A percentile compares a stretch with the other conserved stretches of the same genome.
Evolutionary conservation across 257 asterid species (phyloP).

Genomic region (Osmanthus fragrans): DNA sequence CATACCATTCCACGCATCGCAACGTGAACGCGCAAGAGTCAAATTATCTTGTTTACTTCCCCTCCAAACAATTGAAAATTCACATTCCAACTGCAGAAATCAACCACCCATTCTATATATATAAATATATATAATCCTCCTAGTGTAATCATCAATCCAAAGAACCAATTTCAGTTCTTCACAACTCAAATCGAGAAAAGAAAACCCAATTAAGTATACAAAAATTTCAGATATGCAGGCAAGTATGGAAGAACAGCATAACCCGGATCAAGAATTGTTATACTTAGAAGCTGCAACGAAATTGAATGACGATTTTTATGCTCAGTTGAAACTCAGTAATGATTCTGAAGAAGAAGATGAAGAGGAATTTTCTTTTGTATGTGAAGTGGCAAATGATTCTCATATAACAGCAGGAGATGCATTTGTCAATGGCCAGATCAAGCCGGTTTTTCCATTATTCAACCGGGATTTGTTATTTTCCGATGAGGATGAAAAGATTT

Average conservation of each 20-base stretch:
- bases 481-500: slow-evolving; percentile 11
- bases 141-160: not conserved
- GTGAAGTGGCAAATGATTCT: slow-evolving; percentile 28
- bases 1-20: not conserved
- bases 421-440: slow-evolving; percentile 55
- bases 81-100: slow-evolving; percentile 20
- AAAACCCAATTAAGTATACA: not conserved
- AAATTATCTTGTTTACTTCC: slow-evolving; percentile 21
- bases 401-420: slow-evolving; percentile 57
- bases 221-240: slow-evolving; percentile 20
- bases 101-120: slow-evolving; percentile 3
- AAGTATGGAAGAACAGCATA: slow-evolving; percentile 5
- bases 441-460: slow-evolving; percentile 54
- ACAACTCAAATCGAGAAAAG: not conserved
- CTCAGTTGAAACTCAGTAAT: slow-evolving; percentile 15
- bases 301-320: slow-evolving; percentile 18
- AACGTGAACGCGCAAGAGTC: slow-evolving; percentile 37
- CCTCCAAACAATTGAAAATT: slow-evolving; percentile 23
- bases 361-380: slow-evolving; percentile 45
- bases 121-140: not conserved
- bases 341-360: not conserved
- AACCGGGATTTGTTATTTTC: slow-evolving; percentile 34
- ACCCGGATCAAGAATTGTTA: slow-evolving; percentile 18
- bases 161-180: slow-evolving; percentile 2
- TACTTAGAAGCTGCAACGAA: slow-evolving; percentile 20